Evolutionary conservation across 2,329 filamentous ascomycete species (phyloP).

Genomic region (Diaporthe aspalathi): DNA sequence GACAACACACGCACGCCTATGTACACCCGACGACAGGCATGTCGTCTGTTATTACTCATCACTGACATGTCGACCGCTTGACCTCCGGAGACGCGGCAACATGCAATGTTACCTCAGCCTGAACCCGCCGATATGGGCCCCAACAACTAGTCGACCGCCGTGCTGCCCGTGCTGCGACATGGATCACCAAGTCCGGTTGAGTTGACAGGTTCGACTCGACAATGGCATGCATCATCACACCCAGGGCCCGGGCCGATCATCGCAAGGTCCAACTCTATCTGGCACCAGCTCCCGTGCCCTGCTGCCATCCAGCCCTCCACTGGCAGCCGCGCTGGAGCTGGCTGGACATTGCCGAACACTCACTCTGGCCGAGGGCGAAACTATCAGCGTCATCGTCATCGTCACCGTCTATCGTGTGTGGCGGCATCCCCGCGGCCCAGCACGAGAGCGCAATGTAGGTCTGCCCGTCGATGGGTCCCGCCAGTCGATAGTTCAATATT

Average conservation of each 20-base stretch:
- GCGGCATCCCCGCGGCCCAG: constrained; percentile 27
- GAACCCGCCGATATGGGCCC: neutral
- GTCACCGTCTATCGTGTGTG: too few relatives aligned
- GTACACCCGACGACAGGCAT: neutral
- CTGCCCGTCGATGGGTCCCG: constrained; percentile 37
- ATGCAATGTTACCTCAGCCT: constrained; percentile 22
- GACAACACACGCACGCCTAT: too few relatives aligned
- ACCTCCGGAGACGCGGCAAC: constrained; percentile 13
- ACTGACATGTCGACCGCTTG: constrained; percentile 12
- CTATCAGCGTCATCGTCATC: too few relatives aligned
- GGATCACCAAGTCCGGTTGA: constrained; percentile 7
- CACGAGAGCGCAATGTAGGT: constrained; percentile 38
- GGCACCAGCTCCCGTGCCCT: constrained; percentile 28
- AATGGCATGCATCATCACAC: constrained; percentile 17
- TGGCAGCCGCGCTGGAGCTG: neutral
- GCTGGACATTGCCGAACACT: constrained; percentile 25
- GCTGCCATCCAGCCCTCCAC: too few relatives aligned
- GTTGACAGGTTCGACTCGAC: constrained; percentile 19
- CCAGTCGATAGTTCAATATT: constrained; percentile 16
- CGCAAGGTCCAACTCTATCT: constrained; percentile 32
- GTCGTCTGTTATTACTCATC: constrained; percentile 26
- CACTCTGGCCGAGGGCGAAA: neutral
- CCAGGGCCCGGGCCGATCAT: constrained; percentile 27
- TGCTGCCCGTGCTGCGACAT: neutral
- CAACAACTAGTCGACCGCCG: neutral